Percentiles rank a stretch among this genome's conserved stretches.
These are phyloP conservation scores for Leptographium radiaticola DNA, from an alignment of 2,329 filamentous ascomycete genomes.

Conservation along the genomic window DNA sequence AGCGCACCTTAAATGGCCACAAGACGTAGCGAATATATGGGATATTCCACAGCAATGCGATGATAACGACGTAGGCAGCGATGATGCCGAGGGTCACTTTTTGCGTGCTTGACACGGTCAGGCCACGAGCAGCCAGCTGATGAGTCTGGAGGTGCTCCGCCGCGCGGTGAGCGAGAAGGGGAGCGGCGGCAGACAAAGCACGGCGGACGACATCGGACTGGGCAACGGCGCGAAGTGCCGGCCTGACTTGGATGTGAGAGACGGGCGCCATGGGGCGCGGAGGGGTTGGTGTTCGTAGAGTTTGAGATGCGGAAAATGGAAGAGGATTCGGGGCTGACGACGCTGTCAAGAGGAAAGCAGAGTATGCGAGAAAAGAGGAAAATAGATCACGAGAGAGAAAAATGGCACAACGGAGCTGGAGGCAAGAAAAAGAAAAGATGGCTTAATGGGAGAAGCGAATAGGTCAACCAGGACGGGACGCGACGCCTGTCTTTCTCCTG, in stretches of 20 bases:
- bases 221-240: constrained; percentile 8
- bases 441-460: neutral
- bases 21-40: constrained; percentile 62
- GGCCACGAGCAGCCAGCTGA: constrained; percentile 10
- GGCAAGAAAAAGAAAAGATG: neutral
- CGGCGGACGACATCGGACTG: constrained; percentile 7
- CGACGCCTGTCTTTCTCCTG: neutral
- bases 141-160: neutral
- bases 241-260: neutral
- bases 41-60: constrained; percentile 67
- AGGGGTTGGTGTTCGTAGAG: neutral
- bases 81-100: constrained; percentile 59
- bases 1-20: constrained; percentile 64
- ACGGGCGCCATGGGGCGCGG: constrained; percentile 7
- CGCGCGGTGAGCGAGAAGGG: constrained; percentile 5
- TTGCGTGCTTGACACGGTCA: constrained; percentile 54
- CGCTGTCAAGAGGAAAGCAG: too few species aligned
- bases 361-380: neutral
- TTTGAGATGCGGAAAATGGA: neutral
- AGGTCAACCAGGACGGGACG: neutral
- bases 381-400: neutral
- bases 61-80: constrained; percentile 41
- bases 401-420: too few species aligned
- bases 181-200: constrained; percentile 5
- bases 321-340: too few species aligned